Conservation (phyloP, 306 rosid species). For the cucumber (Cucumis sativus) region DNA sequence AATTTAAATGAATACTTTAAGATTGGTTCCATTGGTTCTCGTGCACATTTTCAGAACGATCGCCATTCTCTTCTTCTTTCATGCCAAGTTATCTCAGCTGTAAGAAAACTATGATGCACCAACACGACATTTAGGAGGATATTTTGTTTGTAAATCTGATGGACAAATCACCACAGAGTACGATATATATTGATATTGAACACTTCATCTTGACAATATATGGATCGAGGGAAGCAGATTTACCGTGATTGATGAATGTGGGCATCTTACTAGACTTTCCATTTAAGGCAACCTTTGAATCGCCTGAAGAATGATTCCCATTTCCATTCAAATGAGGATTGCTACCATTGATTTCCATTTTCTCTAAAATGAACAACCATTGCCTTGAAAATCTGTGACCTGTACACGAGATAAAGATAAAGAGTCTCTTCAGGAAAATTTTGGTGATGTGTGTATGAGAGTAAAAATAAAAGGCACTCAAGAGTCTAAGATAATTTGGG, state of each 20-base stretch:
- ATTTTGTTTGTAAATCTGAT: not conserved
- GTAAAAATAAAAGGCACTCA: not conserved
- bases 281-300: not conserved
- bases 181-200: too few relatives aligned
- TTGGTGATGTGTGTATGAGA: not conserved
- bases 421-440: not conserved
- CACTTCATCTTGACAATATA: not conserved
- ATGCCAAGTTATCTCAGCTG: slow-evolving; percentile 71
- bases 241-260: not conserved
- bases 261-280: not conserved
- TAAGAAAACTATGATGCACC: not conserved
- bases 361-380: slow-evolving; percentile 3
- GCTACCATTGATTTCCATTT: not conserved
- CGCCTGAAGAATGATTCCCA: slow-evolving; percentile 4
- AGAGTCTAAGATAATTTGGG: not conserved
- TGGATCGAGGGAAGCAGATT: not conserved
- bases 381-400: not conserved
- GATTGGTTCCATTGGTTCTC: slow-evolving; percentile 35
- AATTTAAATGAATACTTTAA: slow-evolving; percentile 30
- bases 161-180: not conserved
- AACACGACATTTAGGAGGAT: not conserved
- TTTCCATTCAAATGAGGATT: not conserved
- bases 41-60: slow-evolving; percentile 24
- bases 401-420: not conserved
- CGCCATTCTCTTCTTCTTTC: slow-evolving; percentile 48